Evolutionary conservation across 495 filamentous ascomycete species (phyloP).

Genomic region (Penicillium steckii): DNA sequence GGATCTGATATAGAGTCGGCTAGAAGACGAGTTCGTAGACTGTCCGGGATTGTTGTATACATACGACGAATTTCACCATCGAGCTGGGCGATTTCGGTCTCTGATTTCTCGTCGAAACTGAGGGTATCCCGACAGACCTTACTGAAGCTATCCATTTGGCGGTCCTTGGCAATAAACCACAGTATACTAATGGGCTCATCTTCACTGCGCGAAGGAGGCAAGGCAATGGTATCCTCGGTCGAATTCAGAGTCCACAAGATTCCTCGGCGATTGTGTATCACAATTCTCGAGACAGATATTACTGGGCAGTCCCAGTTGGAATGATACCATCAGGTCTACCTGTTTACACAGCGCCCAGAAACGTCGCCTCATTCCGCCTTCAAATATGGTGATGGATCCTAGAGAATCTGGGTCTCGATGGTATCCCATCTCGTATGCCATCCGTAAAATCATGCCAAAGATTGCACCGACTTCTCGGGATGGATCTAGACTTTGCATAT

Average conservation of each 20-base stretch:
- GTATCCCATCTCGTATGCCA: conserved; percentile 26
- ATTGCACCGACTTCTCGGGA: conserved; percentile 13
- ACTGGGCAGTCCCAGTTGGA: conserved; percentile 31
- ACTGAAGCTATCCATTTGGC: conserved; percentile 28
- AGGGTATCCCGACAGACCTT: conserved; percentile 27
- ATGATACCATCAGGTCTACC: conserved; percentile 25
- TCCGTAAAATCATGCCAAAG: conserved; percentile 15
- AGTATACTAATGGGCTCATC: conserved; percentile 23
- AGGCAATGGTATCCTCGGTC: conserved; percentile 16
- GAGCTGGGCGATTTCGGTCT: conserved; percentile 31
- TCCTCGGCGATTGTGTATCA: conserved; percentile 26
- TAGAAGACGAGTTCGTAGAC: conserved; percentile 26
- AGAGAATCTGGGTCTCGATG: conserved; percentile 20
- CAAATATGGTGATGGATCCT: conserved; percentile 10
- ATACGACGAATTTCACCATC: conserved; percentile 26
- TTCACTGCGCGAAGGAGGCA: conserved; percentile 23
- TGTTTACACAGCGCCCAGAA: conserved; percentile 21
- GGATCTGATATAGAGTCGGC: conserved; percentile 33
- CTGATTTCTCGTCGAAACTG: conserved; percentile 24
- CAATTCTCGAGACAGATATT: conserved; percentile 22
- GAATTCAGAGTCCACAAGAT: conserved; percentile 29
- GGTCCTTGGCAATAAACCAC: conserved; percentile 32
- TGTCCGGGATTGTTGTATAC: conserved; percentile 20
- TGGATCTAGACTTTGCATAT: conserved; percentile 13
- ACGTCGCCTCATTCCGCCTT: conserved; percentile 28